Conservation (phyloP, 1,284 basidiomycete species). For the Singerocomus inundabilis region DNA sequence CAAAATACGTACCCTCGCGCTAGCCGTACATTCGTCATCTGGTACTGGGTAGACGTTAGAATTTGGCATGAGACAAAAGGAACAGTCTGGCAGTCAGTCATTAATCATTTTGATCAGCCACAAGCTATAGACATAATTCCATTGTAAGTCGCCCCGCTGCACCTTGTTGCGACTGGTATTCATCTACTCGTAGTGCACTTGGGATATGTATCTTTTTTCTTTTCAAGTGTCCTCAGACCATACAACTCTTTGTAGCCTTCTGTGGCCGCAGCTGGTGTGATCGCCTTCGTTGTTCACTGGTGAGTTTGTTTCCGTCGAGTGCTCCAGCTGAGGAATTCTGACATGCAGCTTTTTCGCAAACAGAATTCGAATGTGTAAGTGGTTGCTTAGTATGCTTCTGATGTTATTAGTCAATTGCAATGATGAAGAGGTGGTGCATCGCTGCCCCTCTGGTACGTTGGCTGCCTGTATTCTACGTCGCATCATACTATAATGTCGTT, state of each 20-base stretch:
- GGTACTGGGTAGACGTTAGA: no score
- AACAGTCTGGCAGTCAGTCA: constrained; percentile 31
- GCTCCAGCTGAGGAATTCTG: not conserved
- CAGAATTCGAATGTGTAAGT: constrained; percentile 32
- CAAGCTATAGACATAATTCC: constrained; percentile 31
- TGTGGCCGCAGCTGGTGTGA: constrained; percentile 31
- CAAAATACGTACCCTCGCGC: no score
- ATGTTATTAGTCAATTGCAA: constrained; percentile 14
- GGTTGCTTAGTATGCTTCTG: not conserved
- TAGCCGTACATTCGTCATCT: no score
- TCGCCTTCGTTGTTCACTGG: constrained; percentile 36
- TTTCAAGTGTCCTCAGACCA: not conserved
- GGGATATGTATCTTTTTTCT: constrained; percentile 21
- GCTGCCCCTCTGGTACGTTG: constrained; percentile 30
- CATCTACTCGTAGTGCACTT: constrained; percentile 17
- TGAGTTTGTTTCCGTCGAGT: constrained; percentile 5
- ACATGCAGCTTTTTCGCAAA: constrained; percentile 32
- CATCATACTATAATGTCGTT: not conserved
- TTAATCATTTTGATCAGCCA: constrained; percentile 26
- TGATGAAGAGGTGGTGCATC: constrained; percentile 34
- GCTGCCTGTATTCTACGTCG: not conserved
- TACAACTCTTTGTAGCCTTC: constrained; percentile 22
- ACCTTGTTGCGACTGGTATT: not conserved
- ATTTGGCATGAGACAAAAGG: constrained; percentile 32
- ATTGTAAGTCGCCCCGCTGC: constrained; percentile 12